A percentile compares a stretch with the other conserved stretches of the same genome.
These are phyloP conservation scores for Calonectria multiphialidica DNA, from an alignment of 2,329 filamentous ascomycete species.

Conservation along the genomic window DNA sequence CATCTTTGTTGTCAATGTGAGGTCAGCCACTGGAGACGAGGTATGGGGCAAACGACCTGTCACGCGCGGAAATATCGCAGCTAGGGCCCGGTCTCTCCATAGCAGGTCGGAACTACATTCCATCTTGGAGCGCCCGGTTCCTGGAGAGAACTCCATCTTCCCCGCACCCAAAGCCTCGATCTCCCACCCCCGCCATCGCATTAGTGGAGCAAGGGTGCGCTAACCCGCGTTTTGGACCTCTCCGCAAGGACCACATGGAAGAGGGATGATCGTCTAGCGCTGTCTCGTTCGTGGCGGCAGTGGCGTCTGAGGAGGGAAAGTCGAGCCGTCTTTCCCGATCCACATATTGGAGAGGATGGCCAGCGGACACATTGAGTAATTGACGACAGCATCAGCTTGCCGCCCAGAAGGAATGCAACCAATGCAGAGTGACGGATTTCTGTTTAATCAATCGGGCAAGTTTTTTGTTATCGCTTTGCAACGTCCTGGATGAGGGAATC, in stretches of 20 bases:
- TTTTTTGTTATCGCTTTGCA: background rate
- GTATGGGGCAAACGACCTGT: background rate
- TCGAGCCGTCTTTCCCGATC: constrained; percentile 10
- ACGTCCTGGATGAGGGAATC: background rate
- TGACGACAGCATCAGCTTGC: background rate
- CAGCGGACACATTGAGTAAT: background rate
- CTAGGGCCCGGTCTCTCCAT: background rate
- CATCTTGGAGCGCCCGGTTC: background rate
- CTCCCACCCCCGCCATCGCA: background rate
- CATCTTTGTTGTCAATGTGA: background rate
- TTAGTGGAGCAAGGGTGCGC: background rate
- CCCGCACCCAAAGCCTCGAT: background rate
- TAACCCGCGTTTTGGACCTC: background rate
- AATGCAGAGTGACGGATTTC: background rate
- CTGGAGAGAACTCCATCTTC: background rate
- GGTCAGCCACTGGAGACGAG: background rate
- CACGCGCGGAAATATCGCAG: background rate
- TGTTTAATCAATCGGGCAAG: background rate
- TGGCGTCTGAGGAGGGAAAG: background rate
- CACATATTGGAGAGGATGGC: background rate
- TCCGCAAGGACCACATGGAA: background rate
- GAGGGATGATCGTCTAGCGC: background rate
- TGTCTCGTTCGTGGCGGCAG: background rate
- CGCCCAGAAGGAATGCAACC: background rate
- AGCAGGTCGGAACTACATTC: constrained; percentile 10